A percentile compares a stretch with the other conserved stretches of the same genome.
These are phyloP conservation scores for Pelagophyceae sp. DNA, from an alignment of 352 stramenopile species.

Conservation along the genomic window DNA sequence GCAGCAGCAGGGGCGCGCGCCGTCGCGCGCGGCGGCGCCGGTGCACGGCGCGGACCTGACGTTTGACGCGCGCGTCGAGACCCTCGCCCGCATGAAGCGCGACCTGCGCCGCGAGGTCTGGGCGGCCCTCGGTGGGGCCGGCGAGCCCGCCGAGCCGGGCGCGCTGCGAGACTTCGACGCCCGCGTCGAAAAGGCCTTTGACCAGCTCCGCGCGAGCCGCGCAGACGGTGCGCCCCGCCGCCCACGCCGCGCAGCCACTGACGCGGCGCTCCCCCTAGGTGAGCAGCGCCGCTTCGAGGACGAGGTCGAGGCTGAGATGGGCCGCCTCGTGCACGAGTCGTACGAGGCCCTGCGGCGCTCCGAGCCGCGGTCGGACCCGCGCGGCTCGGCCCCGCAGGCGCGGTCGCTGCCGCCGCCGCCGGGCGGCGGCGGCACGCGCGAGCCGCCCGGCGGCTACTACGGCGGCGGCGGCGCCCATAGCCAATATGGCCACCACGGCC, in stretches of 20 bases:
- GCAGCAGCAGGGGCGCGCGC: too few species aligned
- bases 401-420: background rate
- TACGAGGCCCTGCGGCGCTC: too few species aligned
- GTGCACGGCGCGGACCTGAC: background rate
- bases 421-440: too few species aligned
- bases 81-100: background rate
- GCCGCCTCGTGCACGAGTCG: background rate
- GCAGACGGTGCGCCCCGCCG: too few species aligned
- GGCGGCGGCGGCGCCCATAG: background rate
- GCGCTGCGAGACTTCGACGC: background rate
- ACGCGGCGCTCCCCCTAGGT: background rate
- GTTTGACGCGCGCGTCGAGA: background rate
- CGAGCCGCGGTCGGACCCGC: too few species aligned
- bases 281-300: slow-evolving; percentile 4
- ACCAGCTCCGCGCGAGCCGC: background rate
- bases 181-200: slow-evolving; percentile 4
- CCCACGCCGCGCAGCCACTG: too few species aligned
- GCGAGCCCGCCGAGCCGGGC: background rate
- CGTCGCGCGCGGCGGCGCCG: background rate
- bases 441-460: background rate
- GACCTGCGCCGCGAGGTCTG: background rate
- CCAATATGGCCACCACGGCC: background rate
- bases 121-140: background rate
- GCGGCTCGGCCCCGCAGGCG: too few species aligned
- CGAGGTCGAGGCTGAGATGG: background rate